A percentile compares a stretch with the other conserved stretches of the same genome.
phyloP scores from a whole-genome alignment of 2,329 filamentous ascomycete species.

The Xylaria hypoxylon region DNA sequence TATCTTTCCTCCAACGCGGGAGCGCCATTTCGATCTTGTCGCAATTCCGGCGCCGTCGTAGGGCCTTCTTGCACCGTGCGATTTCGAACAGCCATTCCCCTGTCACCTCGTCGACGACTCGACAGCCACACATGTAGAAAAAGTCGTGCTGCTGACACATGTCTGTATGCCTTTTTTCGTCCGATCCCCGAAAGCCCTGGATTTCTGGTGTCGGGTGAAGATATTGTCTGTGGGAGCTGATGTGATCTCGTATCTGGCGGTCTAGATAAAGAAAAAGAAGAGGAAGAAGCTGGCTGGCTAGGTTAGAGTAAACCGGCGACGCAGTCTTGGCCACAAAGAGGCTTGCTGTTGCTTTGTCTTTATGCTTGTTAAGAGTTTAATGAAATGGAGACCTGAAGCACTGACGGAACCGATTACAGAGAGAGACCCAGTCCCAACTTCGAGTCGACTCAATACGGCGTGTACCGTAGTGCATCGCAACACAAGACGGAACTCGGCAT shows the following conservation, averaged over 20 bases:
- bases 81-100: slow-evolving; percentile 41
- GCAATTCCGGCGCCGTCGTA: slow-evolving; percentile 38
- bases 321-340: neutral
- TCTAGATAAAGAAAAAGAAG: neutral
- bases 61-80: slow-evolving; percentile 40
- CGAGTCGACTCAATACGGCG: slow-evolving; percentile 5
- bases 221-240: neutral
- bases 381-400: slow-evolving; percentile 1
- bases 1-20: slow-evolving; percentile 44
- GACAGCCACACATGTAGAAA: slow-evolving; percentile 47
- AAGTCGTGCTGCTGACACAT: slow-evolving; percentile 47
- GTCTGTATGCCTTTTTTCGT: neutral
- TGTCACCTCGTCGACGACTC: slow-evolving; percentile 40
- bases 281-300: neutral
- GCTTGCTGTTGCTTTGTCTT: slow-evolving; percentile 10
- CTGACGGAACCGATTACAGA: neutral
- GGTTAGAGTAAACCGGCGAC: neutral
- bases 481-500: slow-evolving; percentile 26
- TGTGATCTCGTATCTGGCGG: neutral
- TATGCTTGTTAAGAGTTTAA: slow-evolving; percentile 5
- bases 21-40: slow-evolving; percentile 42
- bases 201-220: neutral
- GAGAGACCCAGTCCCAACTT: neutral
- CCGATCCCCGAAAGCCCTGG: neutral
- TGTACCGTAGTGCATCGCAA: slow-evolving; percentile 5